A percentile compares a stretch with the other conserved stretches of the same genome.
phyloP scores from a whole-genome alignment of 148 eudicot species.

The Rhododendron williamsianum region DNA sequence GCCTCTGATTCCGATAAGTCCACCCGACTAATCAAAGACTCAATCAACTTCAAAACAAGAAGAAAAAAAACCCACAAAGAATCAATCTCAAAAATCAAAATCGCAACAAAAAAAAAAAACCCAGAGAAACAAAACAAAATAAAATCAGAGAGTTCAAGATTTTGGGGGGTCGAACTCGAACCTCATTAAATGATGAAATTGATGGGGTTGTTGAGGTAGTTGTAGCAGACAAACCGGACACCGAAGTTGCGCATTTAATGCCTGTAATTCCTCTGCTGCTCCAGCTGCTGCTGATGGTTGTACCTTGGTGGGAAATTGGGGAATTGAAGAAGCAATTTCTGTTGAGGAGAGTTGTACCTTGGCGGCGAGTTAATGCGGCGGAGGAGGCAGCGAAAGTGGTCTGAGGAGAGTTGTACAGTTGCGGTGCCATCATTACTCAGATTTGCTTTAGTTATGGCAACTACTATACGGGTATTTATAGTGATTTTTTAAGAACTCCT shows the following conservation, averaged over 20 bases:
- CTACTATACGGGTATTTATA: too few relatives aligned
- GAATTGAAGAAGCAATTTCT: not conserved
- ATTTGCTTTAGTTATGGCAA: not conserved
- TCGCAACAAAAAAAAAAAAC: not conserved
- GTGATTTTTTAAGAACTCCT: too few relatives aligned
- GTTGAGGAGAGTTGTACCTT: not conserved
- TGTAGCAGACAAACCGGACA: slow-evolving; percentile 16
- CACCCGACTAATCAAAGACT: slow-evolving; percentile 47
- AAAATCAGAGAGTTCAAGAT: not conserved
- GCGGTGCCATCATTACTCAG: not conserved
- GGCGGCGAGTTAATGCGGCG: not conserved
- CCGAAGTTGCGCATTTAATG: not conserved
- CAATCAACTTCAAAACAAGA: slow-evolving; percentile 57
- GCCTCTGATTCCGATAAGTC: slow-evolving; percentile 75
- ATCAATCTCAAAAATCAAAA: not conserved
- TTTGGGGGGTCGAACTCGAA: not conserved
- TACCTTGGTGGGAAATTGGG: not conserved
- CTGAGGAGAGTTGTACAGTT: not conserved
- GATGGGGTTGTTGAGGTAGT: slow-evolving; percentile 13
- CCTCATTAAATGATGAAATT: slow-evolving; percentile 47
- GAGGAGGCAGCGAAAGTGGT: not conserved
- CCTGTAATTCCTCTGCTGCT: not conserved
- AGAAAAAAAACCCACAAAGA: not conserved
- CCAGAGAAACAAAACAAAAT: not conserved
- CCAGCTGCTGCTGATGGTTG: not conserved